phyloP scores from a whole-genome alignment of 345 rosid genomes.

The Sapria himalayana region DNA sequence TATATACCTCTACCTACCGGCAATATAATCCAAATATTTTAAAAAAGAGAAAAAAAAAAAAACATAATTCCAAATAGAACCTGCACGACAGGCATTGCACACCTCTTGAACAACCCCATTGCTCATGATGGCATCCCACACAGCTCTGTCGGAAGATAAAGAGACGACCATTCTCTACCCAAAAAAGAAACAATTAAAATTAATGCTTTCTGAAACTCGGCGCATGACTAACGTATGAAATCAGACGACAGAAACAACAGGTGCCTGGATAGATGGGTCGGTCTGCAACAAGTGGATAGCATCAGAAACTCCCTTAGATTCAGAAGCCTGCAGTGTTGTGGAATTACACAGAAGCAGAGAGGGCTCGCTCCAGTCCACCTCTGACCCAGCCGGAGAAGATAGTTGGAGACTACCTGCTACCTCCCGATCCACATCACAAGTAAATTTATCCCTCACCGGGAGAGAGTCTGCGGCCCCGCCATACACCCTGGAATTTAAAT shows the following conservation, averaged over 20 bases:
- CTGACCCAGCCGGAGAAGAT: constrained; percentile 28
- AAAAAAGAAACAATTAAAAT: not conserved
- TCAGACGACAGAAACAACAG: not conserved
- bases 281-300: constrained; percentile 61
- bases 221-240: not conserved
- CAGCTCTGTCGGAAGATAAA: constrained; percentile 56
- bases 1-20: not conserved
- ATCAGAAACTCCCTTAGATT: constrained; percentile 33
- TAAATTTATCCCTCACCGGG: constrained; percentile 30
- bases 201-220: not conserved
- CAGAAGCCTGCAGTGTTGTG: constrained; percentile 27
- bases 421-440: constrained; percentile 16
- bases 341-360: constrained; percentile 21
- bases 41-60: not conserved
- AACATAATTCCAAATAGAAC: constrained; percentile 13
- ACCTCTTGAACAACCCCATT: constrained; percentile 63
- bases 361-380: constrained; percentile 63
- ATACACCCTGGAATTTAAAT: constrained; percentile 24
- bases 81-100: constrained; percentile 29
- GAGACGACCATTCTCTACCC: constrained; percentile 69
- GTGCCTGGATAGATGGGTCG: constrained; percentile 73
- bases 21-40: not conserved
- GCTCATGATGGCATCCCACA: constrained; percentile 76
- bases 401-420: constrained; percentile 12
- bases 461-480: constrained; percentile 19